Percentiles rank a stretch among this genome's conserved stretches.
Conservation (phyloP, 2,329 filamentous ascomycete species). For the Podosphaera leucotricha region DNA sequence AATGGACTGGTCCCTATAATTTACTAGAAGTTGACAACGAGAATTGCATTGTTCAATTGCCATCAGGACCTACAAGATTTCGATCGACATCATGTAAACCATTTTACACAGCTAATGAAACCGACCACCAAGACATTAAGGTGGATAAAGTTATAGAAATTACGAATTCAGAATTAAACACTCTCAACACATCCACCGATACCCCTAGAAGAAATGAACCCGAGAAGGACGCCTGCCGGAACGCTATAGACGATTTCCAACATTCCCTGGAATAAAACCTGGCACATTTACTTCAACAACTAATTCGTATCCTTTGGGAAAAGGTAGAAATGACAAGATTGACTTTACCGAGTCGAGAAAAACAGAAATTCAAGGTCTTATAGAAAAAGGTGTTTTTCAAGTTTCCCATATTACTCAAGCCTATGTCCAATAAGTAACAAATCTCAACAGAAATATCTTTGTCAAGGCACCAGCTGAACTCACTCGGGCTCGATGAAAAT, state of each 20-base stretch:
- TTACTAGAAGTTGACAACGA: neutral
- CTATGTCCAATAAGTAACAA: no score
- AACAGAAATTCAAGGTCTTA: neutral
- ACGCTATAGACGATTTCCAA: no score
- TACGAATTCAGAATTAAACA: no score
- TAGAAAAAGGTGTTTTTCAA: no score
- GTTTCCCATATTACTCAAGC: no score
- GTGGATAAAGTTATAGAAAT: neutral
- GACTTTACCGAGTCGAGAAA: neutral
- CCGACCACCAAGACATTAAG: neutral
- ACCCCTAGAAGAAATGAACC: no score
- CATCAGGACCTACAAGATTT: neutral
- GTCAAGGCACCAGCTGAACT: no score
- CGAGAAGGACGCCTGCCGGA: no score
- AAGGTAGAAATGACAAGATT: neutral
- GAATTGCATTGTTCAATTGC: neutral
- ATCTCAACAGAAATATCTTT: no score
- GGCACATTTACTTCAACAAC: neutral
- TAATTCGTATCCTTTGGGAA: neutral
- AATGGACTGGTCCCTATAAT: conserved; percentile 1
- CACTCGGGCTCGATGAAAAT: no score
- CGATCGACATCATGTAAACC: conserved; percentile 1
- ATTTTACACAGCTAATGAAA: neutral
- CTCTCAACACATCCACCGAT: no score
- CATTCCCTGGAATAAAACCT: no score